These are phyloP conservation scores for Arachnopeziza araneosa DNA, from an alignment of 2,329 filamentous ascomycete genomes.

Conservation along the genomic window DNA sequence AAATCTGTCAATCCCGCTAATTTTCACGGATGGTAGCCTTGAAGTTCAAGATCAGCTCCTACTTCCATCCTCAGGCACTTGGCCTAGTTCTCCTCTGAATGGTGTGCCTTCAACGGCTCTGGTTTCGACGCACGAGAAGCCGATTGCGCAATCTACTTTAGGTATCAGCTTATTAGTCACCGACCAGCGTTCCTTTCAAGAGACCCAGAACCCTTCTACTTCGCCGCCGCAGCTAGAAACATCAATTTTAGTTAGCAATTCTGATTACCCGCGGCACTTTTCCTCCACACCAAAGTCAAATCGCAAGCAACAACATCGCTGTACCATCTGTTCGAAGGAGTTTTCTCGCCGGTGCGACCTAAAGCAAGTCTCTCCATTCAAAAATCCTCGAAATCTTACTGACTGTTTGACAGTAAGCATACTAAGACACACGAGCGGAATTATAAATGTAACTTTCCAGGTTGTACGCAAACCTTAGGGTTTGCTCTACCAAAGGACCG, in stretches of 20 bases:
- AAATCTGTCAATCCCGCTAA: neutral
- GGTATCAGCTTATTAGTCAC: too few relatives aligned
- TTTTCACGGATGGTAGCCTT: too few relatives aligned
- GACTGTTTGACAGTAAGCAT: conserved; percentile 4
- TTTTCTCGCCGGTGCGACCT: conserved; percentile 6
- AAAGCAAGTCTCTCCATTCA: neutral
- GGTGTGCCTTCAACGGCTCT: too few relatives aligned
- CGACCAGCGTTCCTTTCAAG: too few relatives aligned
- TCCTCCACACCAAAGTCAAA: neutral
- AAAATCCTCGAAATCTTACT: too few relatives aligned
- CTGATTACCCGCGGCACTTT: neutral
- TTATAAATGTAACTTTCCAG: conserved; percentile 6
- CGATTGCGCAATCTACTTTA: too few relatives aligned
- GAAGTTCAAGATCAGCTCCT: too few relatives aligned
- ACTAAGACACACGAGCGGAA: conserved; percentile 5
- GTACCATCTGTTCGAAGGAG: neutral
- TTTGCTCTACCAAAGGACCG: conserved; percentile 11
- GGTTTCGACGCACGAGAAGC: too few relatives aligned
- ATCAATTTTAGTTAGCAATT: neutral
- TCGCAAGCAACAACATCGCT: neutral
- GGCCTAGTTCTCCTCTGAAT: too few relatives aligned
- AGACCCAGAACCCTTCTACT: too few relatives aligned
- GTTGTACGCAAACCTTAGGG: conserved; percentile 6
- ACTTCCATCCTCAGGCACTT: too few relatives aligned
- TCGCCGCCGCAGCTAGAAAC: neutral